phyloP scores from a whole-genome alignment of 2,329 filamentous ascomycete genomes.

The Knoxdaviesia proteae region DNA sequence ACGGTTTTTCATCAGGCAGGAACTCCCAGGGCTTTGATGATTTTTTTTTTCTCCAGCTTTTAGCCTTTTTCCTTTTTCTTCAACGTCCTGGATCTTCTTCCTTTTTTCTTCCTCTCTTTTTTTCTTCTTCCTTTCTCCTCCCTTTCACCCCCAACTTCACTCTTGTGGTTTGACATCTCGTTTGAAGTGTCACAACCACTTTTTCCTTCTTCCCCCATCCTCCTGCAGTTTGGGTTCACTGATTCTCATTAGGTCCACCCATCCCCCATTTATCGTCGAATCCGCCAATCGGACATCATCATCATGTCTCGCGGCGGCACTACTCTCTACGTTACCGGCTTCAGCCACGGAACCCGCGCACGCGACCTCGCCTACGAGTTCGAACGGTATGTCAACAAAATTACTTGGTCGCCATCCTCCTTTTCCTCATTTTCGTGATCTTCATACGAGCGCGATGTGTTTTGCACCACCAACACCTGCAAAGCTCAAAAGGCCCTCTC shows the following conservation, averaged over 20 bases:
- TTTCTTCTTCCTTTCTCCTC: slow-evolving; percentile 2
- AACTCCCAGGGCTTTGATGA: background rate
- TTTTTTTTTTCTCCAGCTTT: background rate
- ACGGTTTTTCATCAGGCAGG: background rate
- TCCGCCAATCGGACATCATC: slow-evolving; percentile 6
- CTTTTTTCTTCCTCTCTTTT: slow-evolving; percentile 2
- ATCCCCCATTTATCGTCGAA: no score
- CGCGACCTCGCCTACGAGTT: slow-evolving; percentile 99
- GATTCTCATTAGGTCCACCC: slow-evolving; percentile 1
- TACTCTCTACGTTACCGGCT: slow-evolving; percentile 96
- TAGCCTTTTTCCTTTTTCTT: background rate
- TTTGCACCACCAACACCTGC: slow-evolving; percentile 7
- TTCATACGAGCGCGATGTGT: slow-evolving; percentile 2
- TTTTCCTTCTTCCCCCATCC: background rate
- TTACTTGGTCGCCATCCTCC: slow-evolving; percentile 8
- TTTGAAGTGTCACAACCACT: background rate
- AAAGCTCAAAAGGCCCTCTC: slow-evolving; percentile 7
- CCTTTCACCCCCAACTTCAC: background rate
- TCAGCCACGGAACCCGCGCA: slow-evolving; percentile 94
- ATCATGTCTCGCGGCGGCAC: slow-evolving; percentile 82
- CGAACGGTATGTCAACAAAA: slow-evolving; percentile 81
- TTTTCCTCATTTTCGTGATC: slow-evolving; percentile 1
- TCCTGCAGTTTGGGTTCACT: slow-evolving; percentile 2
- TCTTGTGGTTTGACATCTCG: background rate
- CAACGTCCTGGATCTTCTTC: background rate